Base-by-base conservation (phyloP, 495 filamentous ascomycete genomes). In the Aspergillus sclerotiicarbonarius region DNA sequence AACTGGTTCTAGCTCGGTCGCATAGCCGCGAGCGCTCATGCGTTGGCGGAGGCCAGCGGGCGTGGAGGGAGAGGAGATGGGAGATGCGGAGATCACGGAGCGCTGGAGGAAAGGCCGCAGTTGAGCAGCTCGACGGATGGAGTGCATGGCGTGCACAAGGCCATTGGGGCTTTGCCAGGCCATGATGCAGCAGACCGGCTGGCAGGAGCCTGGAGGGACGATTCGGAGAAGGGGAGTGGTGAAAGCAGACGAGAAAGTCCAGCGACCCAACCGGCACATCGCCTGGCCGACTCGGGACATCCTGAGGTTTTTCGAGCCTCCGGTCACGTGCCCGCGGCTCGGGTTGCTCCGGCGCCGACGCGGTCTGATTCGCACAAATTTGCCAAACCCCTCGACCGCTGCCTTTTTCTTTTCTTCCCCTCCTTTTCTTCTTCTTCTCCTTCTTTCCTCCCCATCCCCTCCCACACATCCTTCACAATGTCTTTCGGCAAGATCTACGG, bases 401-500 rank as follows among this genome's bases (percentile, higher is more conserved):
- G 25, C 25, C 25, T 25, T 25, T 50, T 44, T 46, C 52, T 58
- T 58, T 65, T 62, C 62, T 68, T 67, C 64, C 71, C 69, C 70
- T 73, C 68, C 62, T 66, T 66, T 56, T 62, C 53, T 60, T 63
- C 67, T 56, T 56, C 48, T 53, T 67, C 64, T 66, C 61, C 61
- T 56, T 63, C 62, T 63, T 65, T 61, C 63, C 67, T 64, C 68
- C 59, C 58, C 54, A 57, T 64, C 56, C 66, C 55, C 61, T 59
- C 65, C 66, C 60, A 68, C 60, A 56, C 49, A 54, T 43, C 61
- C 50, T 69, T 74, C 77, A 90, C 80, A 73, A 95, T 93, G 90
- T 76, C 87, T 62, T 98, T 98, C 84, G 94, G 94, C 81, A 98
- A 96, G 84, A 82, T 98, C 68, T 98, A 94, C 82, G 88, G 86